Percentiles rank a stretch among this genome's conserved stretches.
Conservation (phyloP, 768 basidiomycete species). For the Termitomyces sp. region DNA sequence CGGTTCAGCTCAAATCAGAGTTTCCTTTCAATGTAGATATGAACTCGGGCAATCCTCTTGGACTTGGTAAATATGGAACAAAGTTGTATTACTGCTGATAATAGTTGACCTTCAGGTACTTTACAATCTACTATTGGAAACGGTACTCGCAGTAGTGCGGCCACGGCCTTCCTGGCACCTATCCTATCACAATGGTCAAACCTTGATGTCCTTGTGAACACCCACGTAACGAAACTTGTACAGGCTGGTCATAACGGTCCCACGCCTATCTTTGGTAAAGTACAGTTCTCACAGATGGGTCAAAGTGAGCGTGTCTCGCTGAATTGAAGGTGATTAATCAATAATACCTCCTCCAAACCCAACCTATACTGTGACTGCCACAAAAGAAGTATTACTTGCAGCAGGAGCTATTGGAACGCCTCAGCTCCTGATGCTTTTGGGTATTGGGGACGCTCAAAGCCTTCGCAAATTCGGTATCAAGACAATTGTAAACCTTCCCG, state of each 20-base stretch:
- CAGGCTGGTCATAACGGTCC: neutral
- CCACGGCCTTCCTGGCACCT: constrained; percentile 23
- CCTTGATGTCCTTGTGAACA: constrained; percentile 23
- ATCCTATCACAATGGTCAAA: constrained; percentile 21
- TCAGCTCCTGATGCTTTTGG: constrained; percentile 21
- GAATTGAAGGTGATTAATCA: neutral
- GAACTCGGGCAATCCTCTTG: constrained; percentile 21
- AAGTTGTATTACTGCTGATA: neutral
- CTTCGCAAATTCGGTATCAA: constrained; percentile 16
- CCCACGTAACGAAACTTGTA: constrained; percentile 16
- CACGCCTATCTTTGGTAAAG: constrained; percentile 13
- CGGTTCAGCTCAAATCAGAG: constrained; percentile 17
- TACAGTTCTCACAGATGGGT: constrained; percentile 13
- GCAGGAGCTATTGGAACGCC: constrained; percentile 27
- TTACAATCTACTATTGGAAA: constrained; percentile 19
- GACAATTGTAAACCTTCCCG: constrained; percentile 15
- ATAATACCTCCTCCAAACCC: neutral
- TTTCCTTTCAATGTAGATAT: constrained; percentile 21
- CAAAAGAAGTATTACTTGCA: constrained; percentile 27
- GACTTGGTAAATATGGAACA: constrained; percentile 16
- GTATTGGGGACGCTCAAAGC: constrained; percentile 19
- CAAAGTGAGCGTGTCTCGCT: neutral
- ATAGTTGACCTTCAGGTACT: constrained; percentile 14
- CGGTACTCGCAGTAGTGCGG: constrained; percentile 23
- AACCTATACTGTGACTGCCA: constrained; percentile 13